Conservation (phyloP, 305 asterid species). For the Solanum chacoense region DNA sequence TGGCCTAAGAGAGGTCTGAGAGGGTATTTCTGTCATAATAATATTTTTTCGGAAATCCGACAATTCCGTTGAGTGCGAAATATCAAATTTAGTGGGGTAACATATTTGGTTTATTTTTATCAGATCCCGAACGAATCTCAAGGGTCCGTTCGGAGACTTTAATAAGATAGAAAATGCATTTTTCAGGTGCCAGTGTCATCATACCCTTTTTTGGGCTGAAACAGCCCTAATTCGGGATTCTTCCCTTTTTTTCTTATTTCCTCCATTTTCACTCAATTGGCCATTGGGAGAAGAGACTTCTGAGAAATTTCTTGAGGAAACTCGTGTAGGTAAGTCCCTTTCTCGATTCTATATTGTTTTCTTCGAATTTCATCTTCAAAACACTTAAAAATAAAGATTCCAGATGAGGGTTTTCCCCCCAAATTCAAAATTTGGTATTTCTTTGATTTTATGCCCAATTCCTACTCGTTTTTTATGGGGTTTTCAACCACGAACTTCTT, state of each 20-base stretch:
- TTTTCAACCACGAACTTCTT: not conserved
- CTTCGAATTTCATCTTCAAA: not conserved
- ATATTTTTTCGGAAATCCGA: not conserved
- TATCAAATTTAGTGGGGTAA: not conserved
- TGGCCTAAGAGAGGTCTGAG: not conserved
- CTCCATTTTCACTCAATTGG: not conserved
- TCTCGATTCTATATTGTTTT: not conserved
- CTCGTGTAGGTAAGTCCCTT: not conserved
- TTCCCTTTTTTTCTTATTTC: not conserved
- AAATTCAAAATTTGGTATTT: too few species aligned
- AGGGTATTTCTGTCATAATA: too few species aligned
- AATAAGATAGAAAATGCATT: not conserved
- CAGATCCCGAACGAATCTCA: not conserved
- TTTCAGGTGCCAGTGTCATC: not conserved
- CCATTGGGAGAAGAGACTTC: not conserved
- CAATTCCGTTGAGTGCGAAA: not conserved
- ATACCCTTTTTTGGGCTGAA: not conserved
- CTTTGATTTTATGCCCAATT: not conserved
- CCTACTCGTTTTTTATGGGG: not conserved
- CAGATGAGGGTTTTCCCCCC: not conserved
- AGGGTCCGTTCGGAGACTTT: not conserved
- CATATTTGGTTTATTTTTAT: not conserved
- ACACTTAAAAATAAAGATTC: too few species aligned
- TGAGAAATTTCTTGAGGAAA: not conserved
- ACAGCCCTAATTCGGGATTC: not conserved